Percentiles rank a stretch among this genome's conserved stretches.
Evolutionary conservation across 2,329 filamentous ascomycete genomes (phyloP).

Genomic region (Alternaria triticimaculans): DNA sequence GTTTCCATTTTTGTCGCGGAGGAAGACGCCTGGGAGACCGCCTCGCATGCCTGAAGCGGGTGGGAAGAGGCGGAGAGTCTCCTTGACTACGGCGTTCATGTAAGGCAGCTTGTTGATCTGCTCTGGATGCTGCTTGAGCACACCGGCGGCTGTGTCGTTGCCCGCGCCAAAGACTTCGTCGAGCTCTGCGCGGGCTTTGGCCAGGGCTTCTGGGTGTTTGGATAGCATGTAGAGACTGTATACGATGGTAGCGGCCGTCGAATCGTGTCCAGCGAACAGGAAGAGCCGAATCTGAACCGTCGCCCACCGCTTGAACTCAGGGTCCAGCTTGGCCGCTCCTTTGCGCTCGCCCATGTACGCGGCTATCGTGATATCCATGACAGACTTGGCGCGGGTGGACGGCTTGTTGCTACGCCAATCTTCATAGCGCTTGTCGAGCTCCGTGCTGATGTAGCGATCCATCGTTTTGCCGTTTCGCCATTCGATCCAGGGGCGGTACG

Average conservation of each 20-base stretch:
- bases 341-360: constrained; percentile 14
- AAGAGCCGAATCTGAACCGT: constrained; percentile 4
- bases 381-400: constrained; percentile 5
- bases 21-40: constrained; percentile 16
- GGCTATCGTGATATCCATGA: constrained; percentile 19
- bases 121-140: constrained; percentile 28
- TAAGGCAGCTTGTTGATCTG: constrained; percentile 41
- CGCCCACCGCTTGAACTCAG: constrained; percentile 26
- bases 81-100: constrained; percentile 45
- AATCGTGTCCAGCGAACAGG: constrained; percentile 47
- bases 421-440: constrained; percentile 20
- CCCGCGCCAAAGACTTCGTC: constrained; percentile 38
- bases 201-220: constrained; percentile 29
- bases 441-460: constrained; percentile 18
- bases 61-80: constrained; percentile 42
- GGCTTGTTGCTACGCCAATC: constrained; percentile 8
- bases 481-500: constrained; percentile 6
- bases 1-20: constrained; percentile 28
- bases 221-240: constrained; percentile 39
- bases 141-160: constrained; percentile 8
- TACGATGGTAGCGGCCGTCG: constrained; percentile 41
- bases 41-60: constrained; percentile 39
- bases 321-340: constrained; percentile 16
- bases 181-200: constrained; percentile 36
- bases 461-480: constrained; percentile 20